Evolutionary conservation across 2,329 filamentous ascomycete genomes (phyloP), one percentile per base, ranked within the genome.

Genomic region (Aspergillus terreus): DNA sequence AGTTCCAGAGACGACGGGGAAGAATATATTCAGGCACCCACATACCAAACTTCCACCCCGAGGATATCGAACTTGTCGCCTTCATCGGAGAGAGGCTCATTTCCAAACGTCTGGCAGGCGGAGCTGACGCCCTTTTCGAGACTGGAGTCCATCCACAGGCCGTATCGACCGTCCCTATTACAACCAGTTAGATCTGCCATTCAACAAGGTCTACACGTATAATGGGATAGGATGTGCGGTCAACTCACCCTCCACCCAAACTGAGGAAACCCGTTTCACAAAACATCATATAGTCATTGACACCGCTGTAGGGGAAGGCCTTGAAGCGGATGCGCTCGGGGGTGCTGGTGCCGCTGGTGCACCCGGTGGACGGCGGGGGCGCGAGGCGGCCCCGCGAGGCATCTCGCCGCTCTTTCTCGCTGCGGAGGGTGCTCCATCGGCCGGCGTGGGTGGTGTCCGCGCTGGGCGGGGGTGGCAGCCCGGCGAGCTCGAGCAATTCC

Each of bases 281-380:
- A 64, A 95, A 88, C 60, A 97, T 94, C 76, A 92, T 90, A 69
- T 95, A 99, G 71, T 97, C 94, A 69, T 99, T 97, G 38, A 95
- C 82, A 4, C 94, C 94, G 51, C 88, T 95, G 66, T 96, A 97
- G 0, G 92, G 92, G 63, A 97, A 99, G 0, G 92, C 92, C 73
- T 96, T 96, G 80, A 99, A 99, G 17, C 94, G 85, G 60, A 97
- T 90, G 23, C 84, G 81, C 55, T 92, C 88, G 4, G 84, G 82
- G 4, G 84, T 83, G 23, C 78, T 80, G 1, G 80, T 72, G 2
- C 78, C 74, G 59, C 71, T 76, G 50, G 68, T 63, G 11, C 54
- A 57, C 27, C 53, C 50, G 25, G 36, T 50, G 1, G 35, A 17
- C 6, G 33, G 43, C 14, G 47, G 40, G 1, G 53, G 40, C 12